Evolutionary conservation across 805 yeast species (phyloP).

Genomic region (Scheffersomyces coipomensis): DNA sequence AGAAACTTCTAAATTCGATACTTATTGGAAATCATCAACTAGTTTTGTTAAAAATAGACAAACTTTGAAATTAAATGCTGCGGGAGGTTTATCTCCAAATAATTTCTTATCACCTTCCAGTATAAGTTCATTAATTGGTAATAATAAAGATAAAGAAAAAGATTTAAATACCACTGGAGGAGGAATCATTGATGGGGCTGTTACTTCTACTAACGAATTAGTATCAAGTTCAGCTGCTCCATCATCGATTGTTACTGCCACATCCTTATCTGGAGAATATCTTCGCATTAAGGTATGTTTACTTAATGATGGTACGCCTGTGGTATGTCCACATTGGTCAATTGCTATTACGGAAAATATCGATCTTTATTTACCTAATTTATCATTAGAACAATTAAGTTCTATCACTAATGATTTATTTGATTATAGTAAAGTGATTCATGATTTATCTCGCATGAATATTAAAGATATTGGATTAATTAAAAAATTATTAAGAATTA

Average conservation of each 20-base stretch:
- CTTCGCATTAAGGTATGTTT: slow-evolving; percentile 66
- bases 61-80: slow-evolving; percentile 29
- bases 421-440: slow-evolving; percentile 38
- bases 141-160: neutral
- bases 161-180: neutral
- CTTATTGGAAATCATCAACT: slow-evolving; percentile 92
- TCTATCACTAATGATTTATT: slow-evolving; percentile 38
- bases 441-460: slow-evolving; percentile 37
- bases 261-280: slow-evolving; percentile 83
- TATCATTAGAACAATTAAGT: slow-evolving; percentile 47
- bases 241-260: slow-evolving; percentile 82
- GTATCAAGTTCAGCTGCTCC: slow-evolving; percentile 14
- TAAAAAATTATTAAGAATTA: slow-evolving; percentile 42
- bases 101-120: slow-evolving; percentile 37
- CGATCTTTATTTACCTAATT: slow-evolving; percentile 58
- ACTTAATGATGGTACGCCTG: slow-evolving; percentile 81
- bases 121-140: slow-evolving; percentile 1
- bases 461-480: slow-evolving; percentile 36
- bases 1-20: slow-evolving; percentile 89
- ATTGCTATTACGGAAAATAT: slow-evolving; percentile 51
- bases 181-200: slow-evolving; percentile 5
- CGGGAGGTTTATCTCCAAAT: slow-evolving; percentile 41
- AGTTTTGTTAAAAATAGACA: slow-evolving; percentile 42
- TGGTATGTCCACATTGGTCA: slow-evolving; percentile 70
- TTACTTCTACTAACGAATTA: slow-evolving; percentile 15